Base-by-base conservation (phyloP, 768 basidiomycete genomes). In the Kwoniella shandongensis region DNA sequence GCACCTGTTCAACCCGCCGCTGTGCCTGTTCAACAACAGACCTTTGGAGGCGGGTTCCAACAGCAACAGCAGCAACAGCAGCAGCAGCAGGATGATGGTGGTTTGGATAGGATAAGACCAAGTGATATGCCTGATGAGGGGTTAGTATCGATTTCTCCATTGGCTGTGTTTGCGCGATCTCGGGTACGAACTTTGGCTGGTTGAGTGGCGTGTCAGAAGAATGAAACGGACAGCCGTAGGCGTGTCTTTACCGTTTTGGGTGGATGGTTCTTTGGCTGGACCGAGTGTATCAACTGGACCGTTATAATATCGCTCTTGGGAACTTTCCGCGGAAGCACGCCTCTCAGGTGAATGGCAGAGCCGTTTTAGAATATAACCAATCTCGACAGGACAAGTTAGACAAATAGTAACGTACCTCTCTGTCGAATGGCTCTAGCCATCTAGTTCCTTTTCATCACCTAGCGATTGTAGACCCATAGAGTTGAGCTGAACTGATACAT, bases 121-220 rank as follows among this genome's bases (percentile, higher is more conserved):
- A 91, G 15, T 87, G 91, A 96, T 77, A 91, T 91, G 89, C 91
- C 91, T 77, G 93, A 96, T 67, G 92, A 94, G 88, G 92, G 92
- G 93, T 97, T 84, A 90, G 91, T 83, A 51, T 44, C 8, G 53
- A 62, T 78, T 74, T 77, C 74, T 64, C 78, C 36, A 73, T 79
- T 76, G 39, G 6, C 17, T 17, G 35, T 8, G 35, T 17, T 51
- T n/a, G n/a, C n/a, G n/a, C n/a, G n/a, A n/a, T n/a, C n/a, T n/a
- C n/a, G n/a, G n/a, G n/a, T n/a, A n/a, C n/a, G n/a, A n/a, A n/a
- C n/a, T n/a, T n/a, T n/a, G n/a, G n/a, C n/a, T n/a, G n/a, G n/a
- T n/a, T n/a, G n/a, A n/a, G n/a, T n/a, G n/a, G n/a, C n/a, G n/a
- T n/a, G n/a, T n/a, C n/a, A n/a, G n/a, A n/a, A n/a, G n/a, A n/a